Conservation (phyloP, 805 yeast species). For the Nakazawaea populi region DNA sequence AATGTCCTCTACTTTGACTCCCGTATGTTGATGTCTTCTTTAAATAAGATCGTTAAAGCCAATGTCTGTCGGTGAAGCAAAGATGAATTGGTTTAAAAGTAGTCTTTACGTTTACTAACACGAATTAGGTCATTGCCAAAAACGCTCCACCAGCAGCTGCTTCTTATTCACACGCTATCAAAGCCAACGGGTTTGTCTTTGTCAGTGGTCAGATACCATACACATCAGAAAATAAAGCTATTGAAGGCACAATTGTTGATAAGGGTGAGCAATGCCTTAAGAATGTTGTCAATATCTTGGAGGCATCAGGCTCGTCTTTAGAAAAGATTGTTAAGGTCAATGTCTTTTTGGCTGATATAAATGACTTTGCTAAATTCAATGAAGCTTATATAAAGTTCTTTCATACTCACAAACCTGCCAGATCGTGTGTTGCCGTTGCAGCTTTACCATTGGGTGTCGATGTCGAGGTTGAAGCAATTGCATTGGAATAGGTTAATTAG, state of each 20-base stretch:
- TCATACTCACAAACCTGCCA: slow-evolving; percentile 81
- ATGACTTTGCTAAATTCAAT: slow-evolving; percentile 79
- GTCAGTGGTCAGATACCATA: slow-evolving; percentile 95
- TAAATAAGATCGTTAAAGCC: not conserved
- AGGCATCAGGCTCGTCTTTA: slow-evolving; percentile 79
- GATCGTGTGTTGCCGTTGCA: slow-evolving; percentile 96
- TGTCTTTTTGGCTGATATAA: slow-evolving; percentile 88
- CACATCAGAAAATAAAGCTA: slow-evolving; percentile 75
- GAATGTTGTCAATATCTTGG: slow-evolving; percentile 67
- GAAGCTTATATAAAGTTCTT: slow-evolving; percentile 77
- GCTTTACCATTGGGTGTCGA: slow-evolving; percentile 84
- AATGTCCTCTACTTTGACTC: slow-evolving; percentile 31
- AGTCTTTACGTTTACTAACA: not conserved
- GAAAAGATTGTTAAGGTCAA: slow-evolving; percentile 84
- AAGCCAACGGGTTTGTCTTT: slow-evolving; percentile 82
- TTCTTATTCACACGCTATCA: slow-evolving; percentile 92
- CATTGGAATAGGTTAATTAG: slow-evolving; percentile 48
- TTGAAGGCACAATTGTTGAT: slow-evolving; percentile 70
- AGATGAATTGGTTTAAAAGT: no score
- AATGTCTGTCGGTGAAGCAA: no score
- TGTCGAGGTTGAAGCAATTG: slow-evolving; percentile 90
- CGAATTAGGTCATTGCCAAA: slow-evolving; percentile 48
- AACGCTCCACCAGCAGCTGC: slow-evolving; percentile 97
- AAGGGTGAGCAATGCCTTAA: slow-evolving; percentile 71
- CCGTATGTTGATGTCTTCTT: slow-evolving; percentile 20